Evolutionary conservation across 768 basidiomycete genomes (phyloP).

Genomic region (Pisolithus sp.): DNA sequence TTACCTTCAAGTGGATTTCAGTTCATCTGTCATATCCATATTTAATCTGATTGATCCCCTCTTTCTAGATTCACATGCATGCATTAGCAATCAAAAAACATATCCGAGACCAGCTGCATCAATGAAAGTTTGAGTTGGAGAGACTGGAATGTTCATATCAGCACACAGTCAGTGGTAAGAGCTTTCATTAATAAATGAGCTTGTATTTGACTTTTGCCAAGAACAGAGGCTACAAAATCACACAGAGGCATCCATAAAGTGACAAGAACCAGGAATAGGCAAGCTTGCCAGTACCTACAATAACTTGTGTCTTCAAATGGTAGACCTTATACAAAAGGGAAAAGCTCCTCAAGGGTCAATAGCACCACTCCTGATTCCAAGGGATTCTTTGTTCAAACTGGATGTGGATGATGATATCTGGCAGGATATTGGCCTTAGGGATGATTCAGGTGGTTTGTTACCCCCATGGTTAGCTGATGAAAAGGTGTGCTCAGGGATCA

Average conservation of each 20-base stretch:
- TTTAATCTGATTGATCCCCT: too few species aligned
- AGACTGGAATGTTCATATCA: too few species aligned
- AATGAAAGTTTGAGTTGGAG: too few species aligned
- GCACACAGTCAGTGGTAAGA: too few species aligned
- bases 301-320: slow-evolving; percentile 19
- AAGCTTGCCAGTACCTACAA: slow-evolving; percentile 24
- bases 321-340: slow-evolving; percentile 8
- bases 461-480: too few species aligned
- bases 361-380: slow-evolving; percentile 17
- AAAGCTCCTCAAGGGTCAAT: slow-evolving; percentile 20
- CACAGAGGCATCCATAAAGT: slow-evolving; percentile 20
- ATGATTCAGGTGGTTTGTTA: too few species aligned
- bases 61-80: too few species aligned
- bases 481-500: too few species aligned
- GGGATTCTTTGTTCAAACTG: slow-evolving; percentile 20
- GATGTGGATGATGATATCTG: slow-evolving; percentile 30
- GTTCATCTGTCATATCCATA: too few species aligned
- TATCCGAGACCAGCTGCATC: too few species aligned
- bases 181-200: neutral
- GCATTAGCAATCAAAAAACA: too few species aligned
- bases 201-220: neutral
- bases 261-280: slow-evolving; percentile 24
- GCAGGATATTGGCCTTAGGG: too few species aligned
- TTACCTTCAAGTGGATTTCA: slow-evolving; percentile 2
- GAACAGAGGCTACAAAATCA: slow-evolving; percentile 25